Conservation (phyloP, 805 yeast species). For the Lipomyces oligophaga region DNA sequence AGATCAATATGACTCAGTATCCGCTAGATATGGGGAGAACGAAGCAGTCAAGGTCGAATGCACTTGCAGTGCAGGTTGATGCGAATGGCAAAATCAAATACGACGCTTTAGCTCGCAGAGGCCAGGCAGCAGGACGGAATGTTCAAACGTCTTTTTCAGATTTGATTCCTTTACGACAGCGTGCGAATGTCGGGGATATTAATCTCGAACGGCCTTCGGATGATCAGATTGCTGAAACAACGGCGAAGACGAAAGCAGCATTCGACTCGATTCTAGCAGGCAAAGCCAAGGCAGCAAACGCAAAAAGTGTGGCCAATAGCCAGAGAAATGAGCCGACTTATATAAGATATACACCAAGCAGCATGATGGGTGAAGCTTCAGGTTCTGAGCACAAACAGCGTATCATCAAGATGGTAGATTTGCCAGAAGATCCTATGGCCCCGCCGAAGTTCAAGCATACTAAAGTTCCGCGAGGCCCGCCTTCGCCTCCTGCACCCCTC, state of each 20-base stretch:
- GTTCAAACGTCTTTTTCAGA: conserved; percentile 52
- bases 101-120: conserved; percentile 37
- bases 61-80: conserved; percentile 35
- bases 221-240: conserved; percentile 46
- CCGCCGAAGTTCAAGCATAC: conserved; percentile 74
- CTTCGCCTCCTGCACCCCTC: conserved; percentile 70
- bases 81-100: conserved; percentile 36
- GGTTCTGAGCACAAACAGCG: conserved; percentile 39
- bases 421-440: conserved; percentile 75
- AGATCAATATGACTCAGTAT: conserved; percentile 37
- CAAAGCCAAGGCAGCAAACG: conserved; percentile 39
- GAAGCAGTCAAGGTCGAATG: conserved; percentile 26
- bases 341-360: conserved; percentile 46
- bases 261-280: conserved; percentile 49
- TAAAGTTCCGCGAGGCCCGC: conserved; percentile 59
- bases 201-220: conserved; percentile 46
- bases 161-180: conserved; percentile 58
- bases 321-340: conserved; percentile 42
- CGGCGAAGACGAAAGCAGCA: conserved; percentile 54
- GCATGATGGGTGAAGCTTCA: conserved; percentile 36
- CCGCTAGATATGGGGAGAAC: conserved; percentile 36
- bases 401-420: conserved; percentile 61
- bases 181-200: conserved; percentile 40
- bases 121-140: conserved; percentile 34
- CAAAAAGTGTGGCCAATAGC: conserved; percentile 35